phyloP scores from a whole-genome alignment of 345 rosid genomes.

The Bruguiera gymnorhiza region DNA sequence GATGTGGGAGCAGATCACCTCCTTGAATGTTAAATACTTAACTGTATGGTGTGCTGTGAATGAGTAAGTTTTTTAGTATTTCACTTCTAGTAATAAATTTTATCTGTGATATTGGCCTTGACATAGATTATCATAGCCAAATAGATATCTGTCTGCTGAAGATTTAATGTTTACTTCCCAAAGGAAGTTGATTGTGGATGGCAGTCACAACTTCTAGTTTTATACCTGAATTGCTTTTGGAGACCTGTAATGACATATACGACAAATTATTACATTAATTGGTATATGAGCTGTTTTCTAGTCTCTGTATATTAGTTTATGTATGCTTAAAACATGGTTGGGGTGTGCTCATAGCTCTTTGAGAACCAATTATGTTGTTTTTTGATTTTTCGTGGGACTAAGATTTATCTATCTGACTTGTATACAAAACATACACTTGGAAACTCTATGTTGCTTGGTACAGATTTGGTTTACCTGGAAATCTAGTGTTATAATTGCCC shows the following conservation, averaged over 20 bases:
- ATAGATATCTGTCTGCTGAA: not conserved
- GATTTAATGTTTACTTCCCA: not conserved
- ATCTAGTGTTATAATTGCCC: too few species aligned
- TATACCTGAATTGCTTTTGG: not conserved
- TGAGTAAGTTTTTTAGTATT: conserved; percentile 48
- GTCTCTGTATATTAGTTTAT: not conserved
- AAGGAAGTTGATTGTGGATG: not conserved
- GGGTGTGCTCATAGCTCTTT: not conserved
- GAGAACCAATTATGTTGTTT: too few species aligned
- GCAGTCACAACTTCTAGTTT: not conserved
- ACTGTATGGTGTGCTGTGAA: conserved; percentile 48
- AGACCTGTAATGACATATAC: conserved; percentile 1
- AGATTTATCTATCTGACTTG: not conserved
- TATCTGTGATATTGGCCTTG: not conserved
- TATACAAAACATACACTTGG: not conserved
- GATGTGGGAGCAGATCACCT: conserved; percentile 56
- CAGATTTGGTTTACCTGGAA: too few species aligned
- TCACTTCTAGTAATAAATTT: not conserved
- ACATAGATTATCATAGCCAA: not conserved
- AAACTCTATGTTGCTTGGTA: too few species aligned
- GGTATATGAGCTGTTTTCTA: not conserved
- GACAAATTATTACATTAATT: not conserved
- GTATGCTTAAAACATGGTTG: not conserved
- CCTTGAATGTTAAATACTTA: conserved; percentile 59
- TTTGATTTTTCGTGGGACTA: not conserved